phyloP scores from a whole-genome alignment of 2,329 filamentous ascomycete genomes.

The Stachybotrys chlorohalonatus region DNA sequence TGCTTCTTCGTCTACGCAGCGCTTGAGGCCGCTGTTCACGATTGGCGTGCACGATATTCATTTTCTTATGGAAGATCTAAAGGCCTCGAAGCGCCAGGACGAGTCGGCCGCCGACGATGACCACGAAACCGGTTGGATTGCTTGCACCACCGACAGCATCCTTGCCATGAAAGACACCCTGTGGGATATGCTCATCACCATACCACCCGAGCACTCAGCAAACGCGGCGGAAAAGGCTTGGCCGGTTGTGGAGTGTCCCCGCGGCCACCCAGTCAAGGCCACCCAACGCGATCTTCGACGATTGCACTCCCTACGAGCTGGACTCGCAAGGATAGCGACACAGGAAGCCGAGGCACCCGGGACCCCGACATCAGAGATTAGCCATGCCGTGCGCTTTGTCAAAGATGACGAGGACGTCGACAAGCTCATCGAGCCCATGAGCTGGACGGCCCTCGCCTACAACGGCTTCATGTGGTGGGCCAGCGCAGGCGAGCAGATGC shows the following conservation, averaged over 20 bases:
- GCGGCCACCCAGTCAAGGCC: constrained; percentile 62
- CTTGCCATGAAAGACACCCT: constrained; percentile 76
- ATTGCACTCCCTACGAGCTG: constrained; percentile 59
- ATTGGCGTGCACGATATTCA: constrained; percentile 91
- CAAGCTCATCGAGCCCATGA: constrained; percentile 51
- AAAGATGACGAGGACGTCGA: constrained; percentile 40
- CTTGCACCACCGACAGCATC: constrained; percentile 92
- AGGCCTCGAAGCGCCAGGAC: constrained; percentile 30
- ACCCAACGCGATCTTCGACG: constrained; percentile 85
- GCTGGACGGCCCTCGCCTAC: constrained; percentile 69
- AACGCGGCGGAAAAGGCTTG: constrained; percentile 55
- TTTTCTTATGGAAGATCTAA: constrained; percentile 57
- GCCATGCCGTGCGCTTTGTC: constrained; percentile 12
- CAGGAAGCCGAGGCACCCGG: constrained; percentile 15
- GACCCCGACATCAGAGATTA: constrained; percentile 14
- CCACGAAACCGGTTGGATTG: constrained; percentile 67
- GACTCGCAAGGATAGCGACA: constrained; percentile 42
- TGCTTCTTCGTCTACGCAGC: constrained; percentile 48
- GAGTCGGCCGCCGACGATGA: constrained; percentile 33
- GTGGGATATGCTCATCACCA: constrained; percentile 81
- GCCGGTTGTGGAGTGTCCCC: constrained; percentile 63
- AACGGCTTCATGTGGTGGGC: constrained; percentile 87
- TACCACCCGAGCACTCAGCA: constrained; percentile 56
- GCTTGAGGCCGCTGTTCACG: constrained; percentile 79
- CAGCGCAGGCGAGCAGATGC: constrained; percentile 64